Evolutionary conservation across 441 rosid genomes (phyloP).

Genomic region (Pelargonium myrrhifolium): DNA sequence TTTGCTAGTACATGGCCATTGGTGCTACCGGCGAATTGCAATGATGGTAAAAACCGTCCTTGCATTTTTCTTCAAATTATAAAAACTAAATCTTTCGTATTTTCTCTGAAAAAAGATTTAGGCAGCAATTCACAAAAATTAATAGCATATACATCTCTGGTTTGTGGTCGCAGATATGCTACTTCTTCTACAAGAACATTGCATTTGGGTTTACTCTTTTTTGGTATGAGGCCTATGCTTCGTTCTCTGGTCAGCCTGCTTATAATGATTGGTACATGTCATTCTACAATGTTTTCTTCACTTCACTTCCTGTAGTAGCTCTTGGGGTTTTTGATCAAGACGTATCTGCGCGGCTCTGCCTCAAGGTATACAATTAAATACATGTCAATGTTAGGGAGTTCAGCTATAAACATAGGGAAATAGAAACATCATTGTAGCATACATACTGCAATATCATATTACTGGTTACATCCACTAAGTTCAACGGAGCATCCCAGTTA

Average conservation of each 20-base stretch:
- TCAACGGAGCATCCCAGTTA: no score
- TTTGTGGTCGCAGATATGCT: slow-evolving; percentile 61
- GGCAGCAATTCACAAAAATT: not conserved
- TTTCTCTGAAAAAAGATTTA: not conserved
- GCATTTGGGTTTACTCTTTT: slow-evolving; percentile 80
- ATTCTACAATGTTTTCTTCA: slow-evolving; percentile 82
- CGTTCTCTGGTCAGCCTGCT: slow-evolving; percentile 79
- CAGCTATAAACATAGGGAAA: no score
- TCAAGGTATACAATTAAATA: slow-evolving; percentile 42
- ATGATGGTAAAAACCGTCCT: slow-evolving; percentile 54
- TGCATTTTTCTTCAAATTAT: not conserved
- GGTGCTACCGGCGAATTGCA: slow-evolving; percentile 93
- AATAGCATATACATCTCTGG: slow-evolving; percentile 10
- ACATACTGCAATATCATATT: no score
- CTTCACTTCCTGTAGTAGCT: slow-evolving; percentile 93
- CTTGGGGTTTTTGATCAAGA: slow-evolving; percentile 94
- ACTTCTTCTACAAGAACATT: slow-evolving; percentile 95
- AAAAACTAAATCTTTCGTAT: not conserved
- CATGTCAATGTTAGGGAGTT: no score
- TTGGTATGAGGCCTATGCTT: slow-evolving; percentile 77
- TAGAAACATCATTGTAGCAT: no score
- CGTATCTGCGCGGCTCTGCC: slow-evolving; percentile 60
- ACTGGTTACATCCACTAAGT: no score
- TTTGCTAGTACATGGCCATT: slow-evolving; percentile 92
- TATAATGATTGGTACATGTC: slow-evolving; percentile 88